Evolutionary conservation across 257 asterid species (phyloP).

Genomic region (Scutellaria galericulata): DNA sequence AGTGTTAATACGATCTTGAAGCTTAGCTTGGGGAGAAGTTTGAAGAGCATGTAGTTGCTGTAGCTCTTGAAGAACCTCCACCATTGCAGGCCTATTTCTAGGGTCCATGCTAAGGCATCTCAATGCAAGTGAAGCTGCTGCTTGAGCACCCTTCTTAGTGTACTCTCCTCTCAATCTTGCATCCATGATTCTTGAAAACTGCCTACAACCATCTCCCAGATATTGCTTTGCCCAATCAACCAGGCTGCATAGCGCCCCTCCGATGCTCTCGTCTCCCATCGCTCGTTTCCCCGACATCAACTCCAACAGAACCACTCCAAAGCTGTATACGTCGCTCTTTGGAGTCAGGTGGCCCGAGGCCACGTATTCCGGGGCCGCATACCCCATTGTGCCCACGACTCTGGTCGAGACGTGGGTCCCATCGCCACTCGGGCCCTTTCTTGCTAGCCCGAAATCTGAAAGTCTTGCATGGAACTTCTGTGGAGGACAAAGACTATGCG

Average conservation of each 20-base stretch:
- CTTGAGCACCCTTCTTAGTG: constrained; percentile 58
- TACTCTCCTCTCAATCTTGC: constrained; percentile 68
- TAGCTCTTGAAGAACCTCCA: constrained; percentile 49
- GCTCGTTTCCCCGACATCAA: constrained; percentile 48
- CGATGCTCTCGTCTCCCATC: constrained; percentile 57
- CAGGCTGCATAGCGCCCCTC: constrained; percentile 51
- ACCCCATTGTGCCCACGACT: constrained; percentile 66
- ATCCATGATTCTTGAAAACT: constrained; percentile 73
- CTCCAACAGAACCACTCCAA: constrained; percentile 44
- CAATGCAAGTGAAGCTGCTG: constrained; percentile 54
- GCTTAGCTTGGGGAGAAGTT: constrained; percentile 31
- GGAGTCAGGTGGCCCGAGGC: constrained; percentile 57
- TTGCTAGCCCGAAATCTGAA: constrained; percentile 75
- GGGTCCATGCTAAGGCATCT: constrained; percentile 56
- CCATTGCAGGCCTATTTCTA: constrained; percentile 55
- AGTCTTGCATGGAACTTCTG: constrained; percentile 76
- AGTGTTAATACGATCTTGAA: constrained; percentile 25
- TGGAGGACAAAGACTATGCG: not conserved
- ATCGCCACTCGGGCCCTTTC: constrained; percentile 72
- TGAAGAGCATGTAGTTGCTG: constrained; percentile 46
- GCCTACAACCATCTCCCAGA: constrained; percentile 46
- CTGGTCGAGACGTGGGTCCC: constrained; percentile 72
- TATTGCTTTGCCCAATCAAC: constrained; percentile 76
- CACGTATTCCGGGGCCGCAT: constrained; percentile 76
- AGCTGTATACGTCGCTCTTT: constrained; percentile 50